phyloP scores from a whole-genome alignment of 768 basidiomycete species.

The Agrocybe chaxingu region DNA sequence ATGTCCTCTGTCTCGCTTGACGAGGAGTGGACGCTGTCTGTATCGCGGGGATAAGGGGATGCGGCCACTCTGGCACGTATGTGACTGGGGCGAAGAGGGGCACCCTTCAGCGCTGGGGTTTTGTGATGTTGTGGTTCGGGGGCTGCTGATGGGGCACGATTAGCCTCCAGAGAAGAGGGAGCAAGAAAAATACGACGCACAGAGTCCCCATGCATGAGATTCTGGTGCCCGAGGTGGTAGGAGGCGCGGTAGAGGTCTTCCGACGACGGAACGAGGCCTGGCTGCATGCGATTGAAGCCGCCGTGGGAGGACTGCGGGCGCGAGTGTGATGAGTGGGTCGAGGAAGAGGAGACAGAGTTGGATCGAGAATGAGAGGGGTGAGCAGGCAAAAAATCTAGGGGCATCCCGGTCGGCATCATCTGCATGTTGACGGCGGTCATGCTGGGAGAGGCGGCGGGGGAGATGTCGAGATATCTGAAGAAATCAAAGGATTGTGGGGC shows the following conservation, averaged over 20 bases:
- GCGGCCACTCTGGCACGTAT: constrained; percentile 77
- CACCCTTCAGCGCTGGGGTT: constrained; percentile 72
- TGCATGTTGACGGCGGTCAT: constrained; percentile 79
- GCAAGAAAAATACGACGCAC: constrained; percentile 28
- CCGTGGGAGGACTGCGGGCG: constrained; percentile 81
- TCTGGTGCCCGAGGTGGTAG: constrained; percentile 53
- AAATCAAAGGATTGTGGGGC: constrained; percentile 23
- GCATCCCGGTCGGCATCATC: constrained; percentile 62
- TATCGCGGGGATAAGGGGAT: constrained; percentile 83
- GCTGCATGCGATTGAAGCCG: constrained; percentile 48
- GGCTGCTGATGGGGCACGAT: constrained; percentile 51
- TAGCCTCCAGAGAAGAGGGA: constrained; percentile 15
- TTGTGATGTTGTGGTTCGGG: constrained; percentile 72
- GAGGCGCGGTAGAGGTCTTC: constrained; percentile 74
- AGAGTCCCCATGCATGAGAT: constrained; percentile 39
- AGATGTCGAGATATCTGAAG: constrained; percentile 5
- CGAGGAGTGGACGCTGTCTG: constrained; percentile 83
- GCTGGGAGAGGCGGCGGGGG: constrained; percentile 10
- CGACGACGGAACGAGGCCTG: constrained; percentile 44
- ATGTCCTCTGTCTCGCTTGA: constrained; percentile 89
- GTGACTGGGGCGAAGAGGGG: constrained; percentile 68
- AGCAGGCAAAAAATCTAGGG: constrained; percentile 69
- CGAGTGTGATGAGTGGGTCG: constrained; percentile 68
- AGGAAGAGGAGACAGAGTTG: constrained; percentile 73
- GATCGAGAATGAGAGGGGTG: constrained; percentile 71